These are phyloP conservation scores for Sarocladium kiliense DNA, from an alignment of 2,329 filamentous ascomycete genomes.

Conservation along the genomic window DNA sequence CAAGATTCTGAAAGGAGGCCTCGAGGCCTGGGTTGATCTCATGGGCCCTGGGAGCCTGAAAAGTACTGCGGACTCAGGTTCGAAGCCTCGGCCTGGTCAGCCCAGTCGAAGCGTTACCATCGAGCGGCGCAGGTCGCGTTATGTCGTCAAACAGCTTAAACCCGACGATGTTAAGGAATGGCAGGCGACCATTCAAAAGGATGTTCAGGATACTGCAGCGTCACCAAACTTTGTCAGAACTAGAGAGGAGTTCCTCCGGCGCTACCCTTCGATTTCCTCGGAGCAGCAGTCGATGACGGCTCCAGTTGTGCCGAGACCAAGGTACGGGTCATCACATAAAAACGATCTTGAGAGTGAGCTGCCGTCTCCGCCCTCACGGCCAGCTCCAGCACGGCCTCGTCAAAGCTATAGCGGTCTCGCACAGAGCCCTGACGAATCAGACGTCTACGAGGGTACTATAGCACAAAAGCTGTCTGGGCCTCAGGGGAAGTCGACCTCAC, in stretches of 20 bases:
- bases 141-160: conserved; percentile 62
- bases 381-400: conserved; percentile 61
- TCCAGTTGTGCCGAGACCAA: conserved; percentile 19
- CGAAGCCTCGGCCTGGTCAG: conserved; percentile 12
- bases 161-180: conserved; percentile 76
- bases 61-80: conserved; percentile 24
- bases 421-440: conserved; percentile 30
- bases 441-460: conserved; percentile 29
- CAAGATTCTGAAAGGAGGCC: conserved; percentile 73
- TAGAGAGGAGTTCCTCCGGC: conserved; percentile 77
- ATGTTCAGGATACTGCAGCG: conserved; percentile 47
- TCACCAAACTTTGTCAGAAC: conserved; percentile 56
- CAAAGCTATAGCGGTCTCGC: conserved; percentile 75
- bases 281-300: conserved; percentile 57
- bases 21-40: conserved; percentile 83
- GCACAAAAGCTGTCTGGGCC: neutral
- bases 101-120: conserved; percentile 20
- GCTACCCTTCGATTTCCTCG: conserved; percentile 68
- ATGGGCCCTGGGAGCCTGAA: conserved; percentile 63
- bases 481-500: neutral
- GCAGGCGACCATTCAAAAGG: conserved; percentile 69
- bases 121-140: conserved; percentile 35
- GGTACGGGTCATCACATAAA: conserved; percentile 25
- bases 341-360: conserved; percentile 42
- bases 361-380: conserved; percentile 56